A percentile compares a stretch with the other conserved stretches of the same genome.
phyloP scores from a whole-genome alignment of 176 grass and related monocot species.

The Triticum urartu region DNA sequence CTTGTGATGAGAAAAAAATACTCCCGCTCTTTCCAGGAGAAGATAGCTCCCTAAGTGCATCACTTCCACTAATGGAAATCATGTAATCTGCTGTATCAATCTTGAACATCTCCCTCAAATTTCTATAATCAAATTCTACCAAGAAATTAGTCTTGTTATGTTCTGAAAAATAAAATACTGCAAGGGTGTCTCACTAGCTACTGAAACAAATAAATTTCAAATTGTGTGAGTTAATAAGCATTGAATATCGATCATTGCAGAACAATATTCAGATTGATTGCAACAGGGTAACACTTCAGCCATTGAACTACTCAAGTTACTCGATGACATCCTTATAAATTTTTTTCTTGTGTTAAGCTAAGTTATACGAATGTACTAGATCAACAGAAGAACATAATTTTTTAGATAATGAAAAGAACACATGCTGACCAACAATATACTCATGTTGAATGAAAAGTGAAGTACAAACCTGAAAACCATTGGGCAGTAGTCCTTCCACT shows the following conservation, averaged over 20 bases:
- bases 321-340: neutral
- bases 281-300: neutral
- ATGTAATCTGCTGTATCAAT: conserved; percentile 99
- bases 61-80: conserved; percentile 95
- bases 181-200: neutral
- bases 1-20: conserved; percentile 95
- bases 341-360: neutral
- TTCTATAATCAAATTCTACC: conserved; percentile 60
- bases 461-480: conserved; percentile 91
- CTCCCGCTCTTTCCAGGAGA: conserved; percentile 98
- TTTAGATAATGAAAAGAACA: neutral
- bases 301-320: neutral
- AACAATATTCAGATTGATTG: neutral
- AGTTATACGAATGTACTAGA: neutral
- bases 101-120: conserved; percentile 98
- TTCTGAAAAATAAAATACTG: neutral
- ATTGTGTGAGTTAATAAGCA: neutral
- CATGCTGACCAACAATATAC: neutral
- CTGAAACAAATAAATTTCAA: neutral
- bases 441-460: neutral
- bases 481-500: conserved; percentile 99
- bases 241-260: neutral
- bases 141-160: conserved; percentile 10
- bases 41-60: conserved; percentile 86
- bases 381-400: neutral